Evolutionary conservation across 2,329 filamentous ascomycete genomes (phyloP), one percentile per base, ranked within the genome.

Genomic region (Macrophomina pseudophaseolina): DNA sequence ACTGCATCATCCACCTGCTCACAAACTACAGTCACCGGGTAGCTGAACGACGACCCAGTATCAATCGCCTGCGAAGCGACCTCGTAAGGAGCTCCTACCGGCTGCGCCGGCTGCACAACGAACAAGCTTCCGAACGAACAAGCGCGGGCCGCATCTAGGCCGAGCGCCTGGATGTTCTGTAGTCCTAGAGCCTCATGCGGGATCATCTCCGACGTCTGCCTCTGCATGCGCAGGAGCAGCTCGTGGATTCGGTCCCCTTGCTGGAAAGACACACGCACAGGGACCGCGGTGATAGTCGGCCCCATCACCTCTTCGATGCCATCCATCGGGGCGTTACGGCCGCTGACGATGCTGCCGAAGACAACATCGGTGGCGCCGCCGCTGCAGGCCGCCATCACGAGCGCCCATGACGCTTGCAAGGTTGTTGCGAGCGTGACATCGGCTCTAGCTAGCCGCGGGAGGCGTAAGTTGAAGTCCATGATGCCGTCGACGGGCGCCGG

Each of bases 61-160:
- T 52, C 23, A 7, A 64, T 4, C 7, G 44, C 60, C 44, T 38
- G 7, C 8, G 60, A 64, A 7, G 8, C 11, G 4, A 64, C 60
- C 9, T n/a, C 14, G 18, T 35, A 64, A 28, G 46, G 4, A 18
- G 4, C 35, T 5, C 11, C 18, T 2, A 7, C 7, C 11, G 6
- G 16, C 9, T 56, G 32, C 46, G 64, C 70, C 2, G 71, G 70
- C 49, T 86, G 84, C 28, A 87, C 79, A 0, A 87, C 83, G 2
- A 87, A 72, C 5, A 83, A 82, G 0, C 81, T 84, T 1, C 80
- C 78, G 42, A 86, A 76, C 68, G 85, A 82, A 69, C 84, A 85
- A 0, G 84, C 84, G 65, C 84, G 79, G 5, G 82, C 77, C 5
- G 83, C 81, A 66, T 86, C 84, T 1, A 79, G 76, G 71, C 83